Evolutionary conservation across 345 rosid species (phyloP).

Genomic region (thale cress (Arabidopsis thaliana)): DNA sequence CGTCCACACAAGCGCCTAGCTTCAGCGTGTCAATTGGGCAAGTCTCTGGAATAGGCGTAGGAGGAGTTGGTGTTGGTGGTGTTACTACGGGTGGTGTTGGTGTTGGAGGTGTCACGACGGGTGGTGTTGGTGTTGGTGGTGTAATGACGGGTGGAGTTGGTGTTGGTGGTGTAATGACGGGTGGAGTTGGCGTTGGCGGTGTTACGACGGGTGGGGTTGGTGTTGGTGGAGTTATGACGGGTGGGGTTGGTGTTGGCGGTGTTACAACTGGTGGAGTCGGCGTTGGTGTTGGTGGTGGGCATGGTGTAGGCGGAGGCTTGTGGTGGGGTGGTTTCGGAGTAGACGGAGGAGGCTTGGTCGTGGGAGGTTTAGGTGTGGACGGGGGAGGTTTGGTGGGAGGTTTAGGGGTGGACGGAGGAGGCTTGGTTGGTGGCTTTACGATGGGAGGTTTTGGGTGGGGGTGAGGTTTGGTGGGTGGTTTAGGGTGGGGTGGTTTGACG

Average conservation of each 20-base stretch:
- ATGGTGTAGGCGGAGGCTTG: neutral
- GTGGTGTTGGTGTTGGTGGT: conserved; percentile 23
- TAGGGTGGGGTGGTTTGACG: conserved; percentile 20
- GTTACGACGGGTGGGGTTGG: conserved; percentile 17
- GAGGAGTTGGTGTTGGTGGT: conserved; percentile 16
- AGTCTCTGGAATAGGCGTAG: conserved; percentile 54
- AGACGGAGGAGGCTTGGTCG: conserved; percentile 38
- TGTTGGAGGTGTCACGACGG: conserved; percentile 1
- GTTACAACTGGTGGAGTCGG: neutral
- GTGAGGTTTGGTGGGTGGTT: conserved; percentile 29
- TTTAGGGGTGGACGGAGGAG: conserved; percentile 16
- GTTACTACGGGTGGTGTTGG: conserved; percentile 22
- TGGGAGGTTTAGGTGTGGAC: conserved; percentile 13
- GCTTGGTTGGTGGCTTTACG: conserved; percentile 27
- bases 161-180: conserved; percentile 1
- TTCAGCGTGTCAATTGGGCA: conserved; percentile 82
- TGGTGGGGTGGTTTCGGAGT: conserved; percentile 17
- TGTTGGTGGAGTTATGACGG: neutral
- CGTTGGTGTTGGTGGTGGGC: neutral
- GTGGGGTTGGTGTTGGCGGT: neutral
- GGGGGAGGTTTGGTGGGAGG: conserved; percentile 34
- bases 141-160: conserved; percentile 27
- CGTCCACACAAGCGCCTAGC: conserved; percentile 87
- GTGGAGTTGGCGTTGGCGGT: conserved; percentile 19
- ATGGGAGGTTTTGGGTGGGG: neutral